Base-by-base conservation (phyloP, 2,329 filamentous ascomycete genomes). In the Furcasterigmium furcatum region DNA sequence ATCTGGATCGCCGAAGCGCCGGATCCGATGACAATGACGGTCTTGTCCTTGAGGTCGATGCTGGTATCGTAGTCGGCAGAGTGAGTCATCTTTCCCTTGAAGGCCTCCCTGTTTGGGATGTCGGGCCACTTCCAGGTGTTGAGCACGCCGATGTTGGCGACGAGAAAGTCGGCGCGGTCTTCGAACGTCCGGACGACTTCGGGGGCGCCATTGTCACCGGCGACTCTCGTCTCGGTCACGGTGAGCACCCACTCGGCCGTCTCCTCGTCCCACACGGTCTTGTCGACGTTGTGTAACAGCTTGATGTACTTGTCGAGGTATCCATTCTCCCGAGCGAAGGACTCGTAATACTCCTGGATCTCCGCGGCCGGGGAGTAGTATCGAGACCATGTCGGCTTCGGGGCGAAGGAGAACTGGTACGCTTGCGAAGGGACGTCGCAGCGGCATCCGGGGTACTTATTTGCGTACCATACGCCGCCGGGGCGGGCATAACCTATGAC, bases 331-430 rank as follows among this genome's bases (percentile, higher is more conserved):
- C 60, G 55, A 3, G 60, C 58, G 24, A 67, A 57, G 30, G 55
- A 61, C 27, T 64, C 58, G 35, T 66, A 64, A 48, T 71, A 71
- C 4, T 50, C 47, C 30, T 66, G 61, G 18, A 72, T 71, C 38
- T 72, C 69, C 1, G 54, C 52, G 0, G 60, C 62, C 13, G 61
- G 56, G 0, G 62, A 63, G 50, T 67, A 74, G 47, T 70, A 67
- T 7, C 59, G 51, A 9, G 62, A 66, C 71, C 71, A 74, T n/a
- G 65, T 57, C 9, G 69, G 63, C 45, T 73, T 74, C 0, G 69
- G 70, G 35, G 66, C 64, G 56, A 64, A 72, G 0, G 68, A 67
- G 41, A 68, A 72, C 44, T 70, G 70, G 49, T 74, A 74, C 30
- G 67, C 68, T 44, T 72, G 71, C 25, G 54, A 58, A 3, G 61